Percentiles rank a stretch among this genome's conserved stretches.
Evolutionary conservation across 1,284 basidiomycete species (phyloP).

Genomic region (Trichosporon sp.): DNA sequence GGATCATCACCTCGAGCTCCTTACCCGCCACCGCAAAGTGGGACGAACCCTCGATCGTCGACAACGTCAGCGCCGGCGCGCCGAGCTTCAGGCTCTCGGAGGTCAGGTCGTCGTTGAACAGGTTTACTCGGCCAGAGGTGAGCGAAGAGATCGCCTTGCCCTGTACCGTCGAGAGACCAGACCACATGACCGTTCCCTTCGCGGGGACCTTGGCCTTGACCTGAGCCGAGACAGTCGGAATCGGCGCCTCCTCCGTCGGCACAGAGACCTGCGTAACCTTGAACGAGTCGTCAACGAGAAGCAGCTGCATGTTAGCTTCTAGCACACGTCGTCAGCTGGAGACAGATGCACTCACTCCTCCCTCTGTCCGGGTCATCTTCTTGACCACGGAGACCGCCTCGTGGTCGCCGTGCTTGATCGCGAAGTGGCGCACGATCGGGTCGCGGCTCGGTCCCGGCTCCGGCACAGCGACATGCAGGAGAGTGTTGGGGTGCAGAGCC

Average conservation of each 20-base stretch:
- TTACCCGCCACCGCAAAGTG: conserved; percentile 81
- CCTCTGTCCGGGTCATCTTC: conserved; percentile 36
- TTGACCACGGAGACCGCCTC: conserved; percentile 45
- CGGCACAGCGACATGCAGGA: conserved; percentile 51
- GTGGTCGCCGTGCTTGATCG: conserved; percentile 47
- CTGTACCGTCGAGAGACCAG: conserved; percentile 28
- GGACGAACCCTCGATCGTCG: conserved; percentile 60
- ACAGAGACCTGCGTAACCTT: conserved; percentile 43
- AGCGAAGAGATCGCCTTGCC: conserved; percentile 46
- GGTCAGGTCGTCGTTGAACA: conserved; percentile 27
- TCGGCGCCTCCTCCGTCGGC: conserved; percentile 26
- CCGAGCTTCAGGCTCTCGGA: conserved; percentile 26
- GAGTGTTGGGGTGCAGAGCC: conserved; percentile 51
- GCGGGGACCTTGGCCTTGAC: conserved; percentile 20
- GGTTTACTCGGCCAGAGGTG: conserved; percentile 48
- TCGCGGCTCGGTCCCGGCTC: conserved; percentile 37
- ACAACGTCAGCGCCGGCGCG: conserved; percentile 50
- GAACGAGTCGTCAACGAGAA: conserved; percentile 48
- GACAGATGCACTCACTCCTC: conserved; percentile 24
- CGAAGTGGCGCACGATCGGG: conserved; percentile 50
- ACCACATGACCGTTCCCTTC: conserved; percentile 29
- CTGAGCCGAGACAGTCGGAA: conserved; percentile 28
- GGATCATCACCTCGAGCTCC: conserved; percentile 82
- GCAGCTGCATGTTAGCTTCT: conserved; percentile 30
- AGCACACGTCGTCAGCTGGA: neutral